Evolutionary conservation across 1,284 basidiomycete species (phyloP), one percentile per base, ranked within the genome.

Genomic region (Exobasidium cylindrosporum): DNA sequence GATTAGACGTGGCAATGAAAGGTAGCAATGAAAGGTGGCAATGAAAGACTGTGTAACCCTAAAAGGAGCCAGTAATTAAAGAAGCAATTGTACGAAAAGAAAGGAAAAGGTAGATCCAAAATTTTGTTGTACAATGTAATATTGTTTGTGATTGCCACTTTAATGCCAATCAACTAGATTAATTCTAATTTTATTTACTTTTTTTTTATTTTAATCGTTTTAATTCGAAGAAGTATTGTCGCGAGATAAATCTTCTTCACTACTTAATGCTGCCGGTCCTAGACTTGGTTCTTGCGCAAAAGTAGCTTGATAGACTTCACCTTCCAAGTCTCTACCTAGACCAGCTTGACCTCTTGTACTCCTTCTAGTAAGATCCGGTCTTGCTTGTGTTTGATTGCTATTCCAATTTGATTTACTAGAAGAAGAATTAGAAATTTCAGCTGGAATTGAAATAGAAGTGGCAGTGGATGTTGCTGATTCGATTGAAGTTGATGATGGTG

Each of bases 261-360:
- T 45, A 23, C 43, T 45, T 23, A 53, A 17, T 53, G 60, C 60
- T 17, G 49, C 60, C 2, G 44, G 52, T n/a, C n/a, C n/a, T 24
- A 54, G 40, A 10, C 32, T 44, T 31, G 57, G 49, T 29, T 50
- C 61, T 28, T 47, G 32, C 6, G 31, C 17, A 24, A 44, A 31
- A 1, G 40, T 29, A 11, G 61, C 61, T 10, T 31, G 30, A 17
- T 72, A 63, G 14, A 75, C 57, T 46, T 75, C 73, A n/a, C 69
- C 70, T 11, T 72, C 69, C 14, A 76, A 63, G 44, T 76, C 74
- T 23, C 73, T 58, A n/a, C 74, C 74, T 45, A 76, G 54, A 1
- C 74, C 74, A 2, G 67, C 74, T 54, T 76, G 74, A 52, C 70
- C 72, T 35, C 74, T 65, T 35, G 63, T 68, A 13, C 69, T 69